Base-by-base conservation (phyloP, 768 basidiomycete genomes). In the Mycena vitilis region DNA sequence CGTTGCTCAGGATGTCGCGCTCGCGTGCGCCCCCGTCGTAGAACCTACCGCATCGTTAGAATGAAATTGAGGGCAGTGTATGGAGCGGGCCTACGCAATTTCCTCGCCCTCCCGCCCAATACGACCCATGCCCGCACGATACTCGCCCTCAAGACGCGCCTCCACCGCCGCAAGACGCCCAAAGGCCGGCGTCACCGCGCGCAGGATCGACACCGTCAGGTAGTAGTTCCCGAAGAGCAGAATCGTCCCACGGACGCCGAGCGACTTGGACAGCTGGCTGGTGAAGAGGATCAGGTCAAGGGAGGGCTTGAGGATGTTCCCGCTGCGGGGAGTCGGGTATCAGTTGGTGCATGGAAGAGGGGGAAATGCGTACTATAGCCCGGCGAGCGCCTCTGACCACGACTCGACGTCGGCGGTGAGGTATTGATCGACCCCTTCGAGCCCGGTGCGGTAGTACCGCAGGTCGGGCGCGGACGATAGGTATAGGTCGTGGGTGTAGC, bases 251-350 rank as follows among this genome's bases (percentile, higher is more conserved):
- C 91, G 87, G 0, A 91, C 82, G 13, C 96, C 96, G 20, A 98
- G 88, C 0, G 94, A 93, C 18, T 90, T 88, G 0, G 95, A 91
- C 13, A 98, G 88, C 74, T 98, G 96, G 10, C 91, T 91, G 0
- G 95, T 97, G 82, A 98, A 99, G 54, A 99, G 89, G 30, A 96
- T 78, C 49, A 98, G 83, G 77, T 98, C 96, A 20, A 98, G 88
- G 0, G 92, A 88, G 0, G 97, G 96, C 76, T 99, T 99, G 69
- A 96, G 88, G 42, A 98, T 76, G 77, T 99, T 99, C 7, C 96
- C 96, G 75, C 95, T 96, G 71, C 23, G 51, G 57, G 38, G 45
- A 5, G 48, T 38, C 25, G 61, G 22, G 38, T 37, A 47, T 30
- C 30, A 30, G 30, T 30, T 30, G 30, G 30, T 25, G 42, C 30